Conservation (phyloP, 2,329 filamentous ascomycete genomes). For the Bisporella sp. region DNA sequence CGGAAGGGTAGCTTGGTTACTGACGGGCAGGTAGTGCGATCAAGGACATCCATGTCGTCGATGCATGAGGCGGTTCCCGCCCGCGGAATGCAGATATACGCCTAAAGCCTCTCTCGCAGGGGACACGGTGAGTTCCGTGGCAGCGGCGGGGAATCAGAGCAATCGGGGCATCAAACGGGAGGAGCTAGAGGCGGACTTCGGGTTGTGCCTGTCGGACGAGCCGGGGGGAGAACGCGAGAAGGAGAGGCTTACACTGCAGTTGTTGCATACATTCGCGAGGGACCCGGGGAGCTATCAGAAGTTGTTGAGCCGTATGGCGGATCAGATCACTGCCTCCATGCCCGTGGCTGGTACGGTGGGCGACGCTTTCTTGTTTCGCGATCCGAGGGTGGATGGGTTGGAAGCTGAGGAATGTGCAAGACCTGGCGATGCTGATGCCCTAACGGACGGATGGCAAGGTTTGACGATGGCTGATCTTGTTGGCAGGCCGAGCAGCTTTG, state of each 20-base stretch:
- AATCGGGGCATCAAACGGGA: neutral
- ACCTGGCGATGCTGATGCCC: too few relatives aligned
- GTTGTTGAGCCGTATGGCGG: too few relatives aligned
- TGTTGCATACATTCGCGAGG: neutral
- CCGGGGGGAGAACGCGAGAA: too few relatives aligned
- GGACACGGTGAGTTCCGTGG: neutral
- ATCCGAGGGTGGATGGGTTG: too few relatives aligned
- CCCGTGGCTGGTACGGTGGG: neutral
- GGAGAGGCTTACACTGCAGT: neutral
- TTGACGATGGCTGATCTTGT: neutral
- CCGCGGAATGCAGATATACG: constrained; percentile 42
- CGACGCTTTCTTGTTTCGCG: neutral
- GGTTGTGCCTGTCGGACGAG: too few relatives aligned
- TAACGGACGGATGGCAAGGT: neutral
- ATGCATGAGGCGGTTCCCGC: constrained; percentile 45
- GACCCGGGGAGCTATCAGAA: too few relatives aligned
- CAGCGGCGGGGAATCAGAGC: neutral
- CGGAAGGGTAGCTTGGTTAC: neutral
- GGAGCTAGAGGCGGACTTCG: neutral
- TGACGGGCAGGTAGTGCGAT: constrained; percentile 36
- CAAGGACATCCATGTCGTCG: constrained; percentile 47
- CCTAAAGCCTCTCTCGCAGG: neutral
- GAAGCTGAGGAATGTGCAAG: too few relatives aligned
- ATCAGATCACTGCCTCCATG: neutral
- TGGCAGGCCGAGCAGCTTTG: constrained; percentile 22